These are phyloP conservation scores for Gracilaria domingensis DNA, from an alignment of 23 red algal species.

Conservation along the genomic window DNA sequence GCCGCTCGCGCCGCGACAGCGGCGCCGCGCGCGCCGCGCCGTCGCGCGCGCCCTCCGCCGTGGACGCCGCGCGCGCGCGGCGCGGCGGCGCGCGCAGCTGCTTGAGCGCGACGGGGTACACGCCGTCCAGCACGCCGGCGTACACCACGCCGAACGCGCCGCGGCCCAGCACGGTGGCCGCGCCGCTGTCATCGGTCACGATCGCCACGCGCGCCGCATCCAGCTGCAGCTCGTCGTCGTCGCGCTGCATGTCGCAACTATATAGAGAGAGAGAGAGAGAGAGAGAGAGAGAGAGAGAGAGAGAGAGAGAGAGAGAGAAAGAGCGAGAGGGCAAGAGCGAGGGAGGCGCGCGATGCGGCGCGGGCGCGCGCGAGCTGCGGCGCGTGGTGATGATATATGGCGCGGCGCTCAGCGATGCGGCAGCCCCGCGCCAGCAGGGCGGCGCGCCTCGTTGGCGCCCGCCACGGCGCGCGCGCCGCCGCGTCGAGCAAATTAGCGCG, in stretches of 20 bases:
- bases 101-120: constrained; percentile 75
- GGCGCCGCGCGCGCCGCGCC: neutral
- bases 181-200: neutral
- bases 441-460: too few species aligned
- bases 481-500: too few species aligned
- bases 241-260: too few species aligned
- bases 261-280: too few species aligned
- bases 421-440: neutral
- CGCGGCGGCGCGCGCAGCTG: constrained; percentile 10
- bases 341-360: too few species aligned
- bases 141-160: constrained; percentile 77
- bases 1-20: constrained; percentile 6
- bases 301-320: too few species aligned
- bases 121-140: constrained; percentile 52
- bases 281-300: too few species aligned
- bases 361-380: too few species aligned
- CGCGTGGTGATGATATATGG: too few species aligned
- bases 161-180: constrained; percentile 28
- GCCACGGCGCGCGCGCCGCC: too few species aligned
- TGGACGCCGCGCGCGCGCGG: neutral
- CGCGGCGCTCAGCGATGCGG: neutral
- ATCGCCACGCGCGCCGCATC: neutral
- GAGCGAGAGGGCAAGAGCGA: too few species aligned
- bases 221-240: too few species aligned
- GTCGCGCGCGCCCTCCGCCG: neutral